Conservation (phyloP, 148 eudicot genomes). For the Heliosperma pusillum region DNA sequence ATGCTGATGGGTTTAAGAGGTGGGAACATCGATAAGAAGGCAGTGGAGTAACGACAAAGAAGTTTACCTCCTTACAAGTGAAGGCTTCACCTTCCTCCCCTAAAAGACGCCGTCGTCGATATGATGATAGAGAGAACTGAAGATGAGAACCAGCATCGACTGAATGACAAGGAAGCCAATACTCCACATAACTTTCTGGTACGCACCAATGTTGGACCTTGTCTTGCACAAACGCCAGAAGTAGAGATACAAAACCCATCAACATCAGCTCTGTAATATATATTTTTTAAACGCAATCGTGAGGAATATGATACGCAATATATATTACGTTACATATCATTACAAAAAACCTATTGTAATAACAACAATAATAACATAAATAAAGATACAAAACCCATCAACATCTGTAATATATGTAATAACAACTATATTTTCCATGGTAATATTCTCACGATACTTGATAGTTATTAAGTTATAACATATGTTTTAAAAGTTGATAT, state of each 20-base stretch:
- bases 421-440: too few relatives aligned
- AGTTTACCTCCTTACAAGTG: constrained; percentile 26
- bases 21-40: too few relatives aligned
- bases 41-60: too few relatives aligned
- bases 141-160: not conserved
- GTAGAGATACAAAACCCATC: constrained; percentile 31
- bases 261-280: constrained; percentile 31
- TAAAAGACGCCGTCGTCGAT: constrained; percentile 18
- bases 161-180: constrained; percentile 30
- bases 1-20: too few relatives aligned
- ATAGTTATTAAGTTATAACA: too few relatives aligned
- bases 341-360: too few relatives aligned
- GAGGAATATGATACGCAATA: not conserved
- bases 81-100: not conserved
- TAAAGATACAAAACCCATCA: too few relatives aligned
- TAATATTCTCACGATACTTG: too few relatives aligned
- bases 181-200: not conserved
- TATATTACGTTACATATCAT: too few relatives aligned
- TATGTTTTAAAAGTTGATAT: too few relatives aligned
- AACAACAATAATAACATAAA: too few relatives aligned
- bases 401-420: too few relatives aligned
- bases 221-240: constrained; percentile 33
- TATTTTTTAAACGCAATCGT: not conserved
- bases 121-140: constrained; percentile 2
- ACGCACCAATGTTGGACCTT: constrained; percentile 19